phyloP scores from a whole-genome alignment of 495 filamentous ascomycete species.

The Talaromyces trachyspermus region DNA sequence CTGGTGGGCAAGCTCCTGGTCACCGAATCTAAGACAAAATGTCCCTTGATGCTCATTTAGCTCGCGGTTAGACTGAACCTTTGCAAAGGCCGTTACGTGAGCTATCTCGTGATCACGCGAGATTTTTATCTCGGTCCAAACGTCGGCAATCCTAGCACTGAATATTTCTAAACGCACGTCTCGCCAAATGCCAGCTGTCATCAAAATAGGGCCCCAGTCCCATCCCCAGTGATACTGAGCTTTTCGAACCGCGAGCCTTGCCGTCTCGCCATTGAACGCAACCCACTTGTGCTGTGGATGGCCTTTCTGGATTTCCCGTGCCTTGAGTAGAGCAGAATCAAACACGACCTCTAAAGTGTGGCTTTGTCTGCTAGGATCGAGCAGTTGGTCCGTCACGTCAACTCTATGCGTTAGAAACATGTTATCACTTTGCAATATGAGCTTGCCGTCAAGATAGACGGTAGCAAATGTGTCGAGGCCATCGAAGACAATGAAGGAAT shows the following conservation, averaged over 20 bases:
- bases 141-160: conserved; percentile 54
- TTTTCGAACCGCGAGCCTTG: conserved; percentile 67
- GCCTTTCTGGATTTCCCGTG: conserved; percentile 37
- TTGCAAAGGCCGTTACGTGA: conserved; percentile 47
- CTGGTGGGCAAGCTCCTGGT: conserved; percentile 45
- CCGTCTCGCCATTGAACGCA: conserved; percentile 71
- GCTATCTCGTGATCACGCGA: conserved; percentile 38
- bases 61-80: conserved; percentile 24
- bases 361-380: conserved; percentile 35
- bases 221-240: conserved; percentile 92
- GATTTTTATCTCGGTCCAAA: conserved; percentile 50
- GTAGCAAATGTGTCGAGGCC: conserved; percentile 81
- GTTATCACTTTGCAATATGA: conserved; percentile 67
- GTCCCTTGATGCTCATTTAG: too few species aligned
- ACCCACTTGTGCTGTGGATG: conserved; percentile 46
- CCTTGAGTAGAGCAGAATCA: conserved; percentile 43
- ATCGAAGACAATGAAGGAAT: conserved; percentile 62
- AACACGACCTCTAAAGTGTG: conserved; percentile 46
- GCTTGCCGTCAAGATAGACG: conserved; percentile 61
- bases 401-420: conserved; percentile 77
- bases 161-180: conserved; percentile 70
- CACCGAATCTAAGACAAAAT: conserved; percentile 53
- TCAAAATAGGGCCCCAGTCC: conserved; percentile 81
- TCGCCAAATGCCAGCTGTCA: conserved; percentile 79
- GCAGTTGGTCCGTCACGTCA: conserved; percentile 50